Evolutionary conservation across 2,329 filamentous ascomycete genomes (phyloP), one percentile per base, ranked within the genome.

Genomic region (Dactylonectria estremocensis): DNA sequence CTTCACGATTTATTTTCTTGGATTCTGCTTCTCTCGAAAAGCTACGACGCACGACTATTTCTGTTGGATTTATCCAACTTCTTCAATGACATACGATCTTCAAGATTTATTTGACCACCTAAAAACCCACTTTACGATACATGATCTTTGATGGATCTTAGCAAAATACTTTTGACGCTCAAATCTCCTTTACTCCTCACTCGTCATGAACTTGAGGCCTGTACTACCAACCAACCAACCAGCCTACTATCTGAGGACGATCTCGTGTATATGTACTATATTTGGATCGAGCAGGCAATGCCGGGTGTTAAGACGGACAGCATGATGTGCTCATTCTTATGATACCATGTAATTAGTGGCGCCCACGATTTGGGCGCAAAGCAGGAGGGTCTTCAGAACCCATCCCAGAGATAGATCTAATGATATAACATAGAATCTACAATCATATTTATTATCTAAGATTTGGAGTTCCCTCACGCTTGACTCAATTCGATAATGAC

Each of bases 321-420:
- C 63, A 71, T 56, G 22, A 71, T 66, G 72, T 67, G 58, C 59
- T 72, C 61, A 68, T 64, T 74, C 50, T 75, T 69, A 76, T 64
- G 72, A 76, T 74, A 73, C 65, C 68, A 76, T 68, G 69, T 76
- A 74, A 73, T 74, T 62, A 67, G 31, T 50, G 33, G 55, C 57
- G 52, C 57, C 60, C 24, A 65, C 46, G 53, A 69, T 54, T 65
- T 13, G 60, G 66, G 58, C 57, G 45, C 50, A 46, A 35, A 35
- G 50, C 14, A 54, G 65, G 70, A 65, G 58, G 50, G 63, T 22
- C 55, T 55, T 16, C 43, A 53, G 33, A 57, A 45, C 68, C 33
- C 57, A 58, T 60, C 60, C 55, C 48, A 68, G 43, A 69, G 40
- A 72, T 72, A 72, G 67, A 66, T 69, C 55, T 72, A 71, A 76